These are phyloP conservation scores for Obba rivulosa DNA, from an alignment of 768 basidiomycete genomes.

Conservation along the genomic window DNA sequence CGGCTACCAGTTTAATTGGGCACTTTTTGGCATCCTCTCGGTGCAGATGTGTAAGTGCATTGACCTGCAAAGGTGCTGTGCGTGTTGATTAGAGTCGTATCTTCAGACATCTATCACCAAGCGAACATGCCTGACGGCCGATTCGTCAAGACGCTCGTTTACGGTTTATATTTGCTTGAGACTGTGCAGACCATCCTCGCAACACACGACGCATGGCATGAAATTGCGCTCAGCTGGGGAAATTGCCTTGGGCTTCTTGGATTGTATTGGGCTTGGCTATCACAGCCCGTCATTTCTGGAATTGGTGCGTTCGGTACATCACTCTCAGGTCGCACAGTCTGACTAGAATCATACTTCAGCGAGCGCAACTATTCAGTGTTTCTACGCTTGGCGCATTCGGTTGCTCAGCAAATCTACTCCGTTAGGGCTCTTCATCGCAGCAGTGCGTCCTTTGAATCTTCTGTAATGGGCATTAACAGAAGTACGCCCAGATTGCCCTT, in stretches of 20 bases:
- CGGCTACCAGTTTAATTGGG: neutral
- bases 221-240: neutral
- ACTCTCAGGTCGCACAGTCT: too few relatives aligned
- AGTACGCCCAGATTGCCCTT: neutral
- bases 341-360: neutral
- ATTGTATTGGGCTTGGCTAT: neutral
- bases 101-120: neutral
- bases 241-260: neutral
- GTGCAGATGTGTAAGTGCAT: conserved; percentile 1
- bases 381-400: conserved; percentile 1
- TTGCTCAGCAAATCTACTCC: neutral
- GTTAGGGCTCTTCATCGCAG: neutral
- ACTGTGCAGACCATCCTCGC: neutral
- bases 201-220: neutral
- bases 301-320: neutral
- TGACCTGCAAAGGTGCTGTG: too few relatives aligned
- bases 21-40: neutral
- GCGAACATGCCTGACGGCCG: neutral
- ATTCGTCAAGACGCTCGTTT: neutral
- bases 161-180: neutral
- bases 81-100: too few relatives aligned
- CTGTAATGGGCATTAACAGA: neutral
- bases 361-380: neutral
- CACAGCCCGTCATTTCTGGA: neutral
- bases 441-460: neutral